These are phyloP conservation scores for Cerioporus squamosus DNA, from an alignment of 1,284 basidiomycete genomes.

Conservation along the genomic window DNA sequence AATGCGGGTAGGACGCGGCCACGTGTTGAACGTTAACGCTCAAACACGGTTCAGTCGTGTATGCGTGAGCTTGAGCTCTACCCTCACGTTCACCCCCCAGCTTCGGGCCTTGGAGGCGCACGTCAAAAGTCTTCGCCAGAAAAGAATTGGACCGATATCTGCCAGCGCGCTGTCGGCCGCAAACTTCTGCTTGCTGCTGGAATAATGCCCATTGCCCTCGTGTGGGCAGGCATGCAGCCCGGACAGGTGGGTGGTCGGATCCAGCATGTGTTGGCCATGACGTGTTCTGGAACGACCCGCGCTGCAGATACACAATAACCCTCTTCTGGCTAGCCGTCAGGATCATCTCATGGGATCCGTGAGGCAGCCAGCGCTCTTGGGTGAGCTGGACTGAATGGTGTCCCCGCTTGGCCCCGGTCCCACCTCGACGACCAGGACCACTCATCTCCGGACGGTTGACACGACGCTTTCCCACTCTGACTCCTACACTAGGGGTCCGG, in stretches of 20 bases:
- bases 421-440: neutral
- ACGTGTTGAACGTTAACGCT: neutral
- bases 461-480: conserved; percentile 2
- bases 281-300: conserved; percentile 17
- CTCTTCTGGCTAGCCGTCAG: conserved; percentile 12
- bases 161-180: neutral
- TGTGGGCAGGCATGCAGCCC: conserved; percentile 5
- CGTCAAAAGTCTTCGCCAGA: neutral
- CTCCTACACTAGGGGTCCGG: conserved; percentile 2
- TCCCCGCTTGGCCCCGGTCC: conserved; percentile 3
- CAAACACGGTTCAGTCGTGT: too few relatives aligned
- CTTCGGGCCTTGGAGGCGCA: neutral
- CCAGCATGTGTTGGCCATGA: conserved; percentile 19
- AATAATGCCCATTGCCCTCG: conserved; percentile 14
- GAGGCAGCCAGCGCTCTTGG: conserved; percentile 14
- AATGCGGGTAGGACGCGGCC: neutral
- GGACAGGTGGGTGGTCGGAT: conserved; percentile 8
- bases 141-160: neutral
- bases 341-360: conserved; percentile 18
- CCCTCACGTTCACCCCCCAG: neutral
- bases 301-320: conserved; percentile 11
- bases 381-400: neutral
- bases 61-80: neutral
- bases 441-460: conserved; percentile 9
- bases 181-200: conserved; percentile 1